Conservation (phyloP, 768 basidiomycete species). For the Hebeloma cylindrosporum region DNA sequence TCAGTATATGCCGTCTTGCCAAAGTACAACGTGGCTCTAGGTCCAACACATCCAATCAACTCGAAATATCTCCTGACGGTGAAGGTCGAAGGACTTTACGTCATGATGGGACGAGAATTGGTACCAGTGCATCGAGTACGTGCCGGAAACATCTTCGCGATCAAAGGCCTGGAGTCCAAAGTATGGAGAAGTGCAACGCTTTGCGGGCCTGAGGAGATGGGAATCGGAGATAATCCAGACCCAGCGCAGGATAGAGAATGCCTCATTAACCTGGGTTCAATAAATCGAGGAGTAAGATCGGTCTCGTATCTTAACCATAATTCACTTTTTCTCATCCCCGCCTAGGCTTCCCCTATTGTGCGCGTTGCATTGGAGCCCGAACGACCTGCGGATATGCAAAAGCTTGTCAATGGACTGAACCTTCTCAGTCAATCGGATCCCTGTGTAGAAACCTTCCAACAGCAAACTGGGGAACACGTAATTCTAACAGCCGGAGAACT, state of each 20-base stretch:
- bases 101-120: constrained; percentile 99
- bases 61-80: constrained; percentile 57
- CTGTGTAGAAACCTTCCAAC: constrained; percentile 96
- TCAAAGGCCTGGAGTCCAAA: constrained; percentile 84
- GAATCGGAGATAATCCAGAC: constrained; percentile 35
- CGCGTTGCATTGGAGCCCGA: constrained; percentile 91
- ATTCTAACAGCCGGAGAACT: constrained; percentile 95
- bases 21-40: constrained; percentile 71
- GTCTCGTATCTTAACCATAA: not conserved
- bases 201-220: constrained; percentile 60
- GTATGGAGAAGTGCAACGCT: constrained; percentile 91
- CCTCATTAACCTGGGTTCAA: constrained; percentile 79
- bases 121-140: constrained; percentile 76
- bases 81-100: constrained; percentile 77
- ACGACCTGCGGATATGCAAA: constrained; percentile 82
- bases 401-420: constrained; percentile 82
- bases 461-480: constrained; percentile 96
- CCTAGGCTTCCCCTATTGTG: constrained; percentile 84
- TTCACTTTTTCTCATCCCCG: not conserved
- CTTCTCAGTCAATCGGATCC: constrained; percentile 94
- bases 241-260: constrained; percentile 42
- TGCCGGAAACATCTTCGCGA: constrained; percentile 94
- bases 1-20: constrained; percentile 78
- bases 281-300: constrained; percentile 59
- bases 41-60: constrained; percentile 69